A percentile compares a stretch with the other conserved stretches of the same genome.
These are phyloP conservation scores for Drosera spatulata DNA, from an alignment of 179 eudicot genomes.

Conservation along the genomic window DNA sequence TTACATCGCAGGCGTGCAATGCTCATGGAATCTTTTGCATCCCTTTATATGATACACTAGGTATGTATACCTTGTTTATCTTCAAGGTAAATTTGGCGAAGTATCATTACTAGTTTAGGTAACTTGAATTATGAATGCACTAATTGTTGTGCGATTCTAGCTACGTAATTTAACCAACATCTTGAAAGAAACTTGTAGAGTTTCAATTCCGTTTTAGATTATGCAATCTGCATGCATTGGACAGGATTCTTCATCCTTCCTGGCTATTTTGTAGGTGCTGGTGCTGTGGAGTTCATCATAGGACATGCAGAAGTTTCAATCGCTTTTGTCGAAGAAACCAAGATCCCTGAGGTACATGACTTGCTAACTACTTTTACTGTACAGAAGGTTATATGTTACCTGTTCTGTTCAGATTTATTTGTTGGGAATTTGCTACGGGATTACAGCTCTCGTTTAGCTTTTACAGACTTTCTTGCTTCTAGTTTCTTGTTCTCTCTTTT, in stretches of 20 bases:
- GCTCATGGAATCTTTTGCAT: constrained; percentile 91
- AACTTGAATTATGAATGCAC: too few relatives aligned
- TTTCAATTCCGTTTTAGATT: not conserved
- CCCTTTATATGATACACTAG: constrained; percentile 86
- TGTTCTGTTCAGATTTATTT: too few relatives aligned
- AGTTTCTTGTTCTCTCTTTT: too few relatives aligned
- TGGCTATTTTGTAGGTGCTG: constrained; percentile 60
- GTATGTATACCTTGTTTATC: constrained; percentile 25
- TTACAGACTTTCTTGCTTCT: too few relatives aligned
- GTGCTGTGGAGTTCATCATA: constrained; percentile 70
- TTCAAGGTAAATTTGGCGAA: not conserved
- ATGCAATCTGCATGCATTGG: not conserved
- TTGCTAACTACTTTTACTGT: not conserved
- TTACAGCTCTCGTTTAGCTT: too few relatives aligned
- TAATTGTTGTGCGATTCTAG: too few relatives aligned
- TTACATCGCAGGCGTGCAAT: constrained; percentile 82
- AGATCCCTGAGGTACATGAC: constrained; percentile 68
- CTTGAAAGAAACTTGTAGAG: not conserved
- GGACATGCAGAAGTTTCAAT: constrained; percentile 23
- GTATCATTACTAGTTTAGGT: not conserved
- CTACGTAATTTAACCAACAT: too few relatives aligned
- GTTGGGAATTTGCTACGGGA: too few relatives aligned
- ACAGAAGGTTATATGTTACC: too few relatives aligned
- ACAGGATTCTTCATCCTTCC: constrained; percentile 2
- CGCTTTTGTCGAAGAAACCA: constrained; percentile 92